Evolutionary conservation across 2,329 filamentous ascomycete species (phyloP).

Genomic region (Fusarium brachygibbosum): DNA sequence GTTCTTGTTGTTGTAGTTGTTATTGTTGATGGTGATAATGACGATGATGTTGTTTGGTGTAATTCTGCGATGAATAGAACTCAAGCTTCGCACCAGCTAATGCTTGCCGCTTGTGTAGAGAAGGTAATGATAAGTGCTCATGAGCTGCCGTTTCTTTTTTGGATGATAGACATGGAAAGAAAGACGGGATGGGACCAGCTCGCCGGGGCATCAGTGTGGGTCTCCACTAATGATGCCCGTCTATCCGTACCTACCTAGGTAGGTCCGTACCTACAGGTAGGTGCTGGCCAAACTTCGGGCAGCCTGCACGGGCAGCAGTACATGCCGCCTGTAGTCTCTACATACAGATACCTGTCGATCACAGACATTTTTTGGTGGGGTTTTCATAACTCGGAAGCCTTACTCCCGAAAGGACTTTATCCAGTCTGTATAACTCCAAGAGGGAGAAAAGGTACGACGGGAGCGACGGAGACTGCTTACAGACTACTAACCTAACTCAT

Average conservation of each 20-base stretch:
- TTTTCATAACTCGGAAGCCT: constrained; percentile 23
- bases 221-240: background rate
- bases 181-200: constrained; percentile 30
- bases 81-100: constrained; percentile 12
- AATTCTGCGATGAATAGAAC: constrained; percentile 22
- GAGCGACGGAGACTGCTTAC: background rate
- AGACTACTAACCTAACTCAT: background rate
- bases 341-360: constrained; percentile 10
- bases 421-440: background rate
- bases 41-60: background rate
- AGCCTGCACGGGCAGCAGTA: background rate
- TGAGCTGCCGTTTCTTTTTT: constrained; percentile 21
- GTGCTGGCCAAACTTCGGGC: background rate
- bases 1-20: background rate
- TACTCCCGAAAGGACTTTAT: background rate
- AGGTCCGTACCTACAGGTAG: background rate
- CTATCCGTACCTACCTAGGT: background rate
- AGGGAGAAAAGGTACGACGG: background rate
- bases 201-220: constrained; percentile 18
- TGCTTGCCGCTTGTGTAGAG: background rate
- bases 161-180: constrained; percentile 11
- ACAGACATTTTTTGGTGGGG: constrained; percentile 15
- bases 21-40: background rate
- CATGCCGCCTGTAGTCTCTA: background rate
- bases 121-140: background rate